phyloP scores from a whole-genome alignment of 768 basidiomycete genomes.

The Clavulina sp. region DNA sequence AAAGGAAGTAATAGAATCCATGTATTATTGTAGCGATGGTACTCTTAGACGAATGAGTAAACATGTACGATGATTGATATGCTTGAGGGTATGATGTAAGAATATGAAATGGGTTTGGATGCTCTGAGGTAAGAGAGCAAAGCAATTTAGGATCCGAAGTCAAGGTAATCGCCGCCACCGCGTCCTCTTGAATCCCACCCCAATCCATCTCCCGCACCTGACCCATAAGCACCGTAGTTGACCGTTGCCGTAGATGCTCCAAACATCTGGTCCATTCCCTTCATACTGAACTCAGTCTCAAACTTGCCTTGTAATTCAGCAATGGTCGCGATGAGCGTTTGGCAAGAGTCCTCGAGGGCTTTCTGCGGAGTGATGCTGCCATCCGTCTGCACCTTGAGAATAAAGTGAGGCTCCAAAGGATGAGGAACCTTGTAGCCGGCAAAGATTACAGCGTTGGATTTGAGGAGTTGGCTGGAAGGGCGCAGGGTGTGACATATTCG shows the following conservation, averaged over 20 bases:
- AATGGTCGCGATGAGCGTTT: conserved; percentile 52
- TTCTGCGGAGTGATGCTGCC: conserved; percentile 66
- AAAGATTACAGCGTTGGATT: conserved; percentile 77
- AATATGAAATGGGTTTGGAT: too few relatives aligned
- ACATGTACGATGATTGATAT: too few relatives aligned
- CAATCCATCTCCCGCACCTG: not conserved
- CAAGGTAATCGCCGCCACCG: not conserved
- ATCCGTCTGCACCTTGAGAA: conserved; percentile 92
- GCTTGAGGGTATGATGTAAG: too few relatives aligned
- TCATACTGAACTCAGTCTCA: conserved; percentile 18
- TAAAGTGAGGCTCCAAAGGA: conserved; percentile 84
- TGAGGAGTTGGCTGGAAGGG: conserved; percentile 63
- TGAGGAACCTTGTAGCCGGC: conserved; percentile 98
- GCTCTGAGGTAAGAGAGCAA: too few relatives aligned
- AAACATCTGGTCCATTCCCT: conserved; percentile 9
- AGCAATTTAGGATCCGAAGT: too few relatives aligned
- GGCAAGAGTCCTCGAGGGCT: conserved; percentile 70
- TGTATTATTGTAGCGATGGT: too few relatives aligned
- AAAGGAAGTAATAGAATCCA: too few relatives aligned
- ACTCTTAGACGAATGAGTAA: too few relatives aligned
- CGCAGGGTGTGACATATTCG: not conserved
- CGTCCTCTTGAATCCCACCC: not conserved
- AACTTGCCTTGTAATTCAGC: conserved; percentile 21
- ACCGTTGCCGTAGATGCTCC: not conserved
- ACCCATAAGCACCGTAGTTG: conserved; percentile 7